Percentiles rank a stretch among this genome's conserved stretches.
Evolutionary conservation across 2,329 filamentous ascomycete species (phyloP).

Genomic region (Epichloe amarillans): DNA sequence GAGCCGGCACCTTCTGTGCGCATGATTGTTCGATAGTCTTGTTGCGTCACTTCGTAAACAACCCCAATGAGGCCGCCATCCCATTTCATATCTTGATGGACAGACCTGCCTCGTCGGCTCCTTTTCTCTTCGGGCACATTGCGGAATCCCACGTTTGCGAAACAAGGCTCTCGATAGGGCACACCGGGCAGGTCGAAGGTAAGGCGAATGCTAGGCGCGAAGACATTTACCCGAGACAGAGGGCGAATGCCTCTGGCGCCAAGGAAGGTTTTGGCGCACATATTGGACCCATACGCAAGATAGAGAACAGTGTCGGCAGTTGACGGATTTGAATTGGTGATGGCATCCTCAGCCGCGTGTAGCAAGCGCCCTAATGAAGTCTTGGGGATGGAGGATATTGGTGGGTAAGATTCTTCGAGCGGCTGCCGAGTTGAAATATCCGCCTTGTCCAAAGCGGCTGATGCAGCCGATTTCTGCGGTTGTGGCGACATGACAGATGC

Average conservation of each 20-base stretch:
- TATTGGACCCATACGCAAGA: conserved; percentile 85
- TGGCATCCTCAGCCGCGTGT: conserved; percentile 14
- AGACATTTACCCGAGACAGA: conserved; percentile 67
- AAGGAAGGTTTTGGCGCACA: conserved; percentile 67
- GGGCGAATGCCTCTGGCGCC: conserved; percentile 68
- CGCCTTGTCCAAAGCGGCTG: conserved; percentile 14
- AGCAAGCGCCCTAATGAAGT: conserved; percentile 18
- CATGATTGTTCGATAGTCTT: conserved; percentile 77
- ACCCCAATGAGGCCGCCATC: conserved; percentile 77
- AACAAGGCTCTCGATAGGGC: conserved; percentile 82
- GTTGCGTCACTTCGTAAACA: conserved; percentile 81
- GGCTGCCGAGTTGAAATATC: conserved; percentile 10
- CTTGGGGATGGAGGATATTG: conserved; percentile 19
- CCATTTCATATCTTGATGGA: conserved; percentile 35
- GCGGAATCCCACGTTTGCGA: conserved; percentile 64
- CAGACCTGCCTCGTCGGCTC: conserved; percentile 10
- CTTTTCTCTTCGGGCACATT: conserved; percentile 31
- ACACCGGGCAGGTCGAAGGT: conserved; percentile 78
- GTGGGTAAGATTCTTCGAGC: conserved; percentile 13
- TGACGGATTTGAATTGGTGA: conserved; percentile 12
- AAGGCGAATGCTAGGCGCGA: conserved; percentile 63
- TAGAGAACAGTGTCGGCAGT: conserved; percentile 50
- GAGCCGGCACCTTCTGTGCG: conserved; percentile 79
- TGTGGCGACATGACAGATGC: background rate
- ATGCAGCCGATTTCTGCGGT: conserved; percentile 2